Evolutionary conservation across 345 rosid species (phyloP).

Genomic region (Salix dunnii): DNA sequence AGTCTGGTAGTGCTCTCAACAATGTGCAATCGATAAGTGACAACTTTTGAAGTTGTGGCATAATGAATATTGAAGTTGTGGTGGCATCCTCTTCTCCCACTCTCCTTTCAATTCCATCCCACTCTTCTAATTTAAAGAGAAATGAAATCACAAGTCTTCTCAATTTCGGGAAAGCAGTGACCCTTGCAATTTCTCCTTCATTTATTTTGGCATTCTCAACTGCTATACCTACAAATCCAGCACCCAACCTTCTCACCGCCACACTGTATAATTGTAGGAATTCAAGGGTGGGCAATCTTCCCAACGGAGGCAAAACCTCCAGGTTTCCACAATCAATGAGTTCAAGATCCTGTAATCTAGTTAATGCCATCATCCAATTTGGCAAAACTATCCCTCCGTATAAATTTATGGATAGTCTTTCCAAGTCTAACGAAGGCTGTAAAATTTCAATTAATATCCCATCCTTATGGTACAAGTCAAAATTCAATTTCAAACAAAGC

Average conservation of each 20-base stretch:
- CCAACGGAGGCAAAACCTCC: slow-evolving; percentile 7
- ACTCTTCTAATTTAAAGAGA: too few species aligned
- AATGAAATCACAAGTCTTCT: too few species aligned
- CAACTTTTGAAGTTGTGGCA: slow-evolving; percentile 1
- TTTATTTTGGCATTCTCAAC: too few species aligned
- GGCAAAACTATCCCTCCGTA: not conserved
- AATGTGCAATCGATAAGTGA: not conserved
- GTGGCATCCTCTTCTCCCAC: not conserved
- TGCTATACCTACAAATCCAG: slow-evolving; percentile 10
- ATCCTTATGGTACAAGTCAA: too few species aligned
- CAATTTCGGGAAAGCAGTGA: too few species aligned
- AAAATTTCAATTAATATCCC: not conserved
- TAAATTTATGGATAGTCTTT: not conserved
- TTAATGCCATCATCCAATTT: slow-evolving; percentile 5
- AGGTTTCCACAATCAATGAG: not conserved
- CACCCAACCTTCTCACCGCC: not conserved
- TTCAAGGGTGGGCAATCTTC: slow-evolving; percentile 16
- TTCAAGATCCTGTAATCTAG: not conserved
- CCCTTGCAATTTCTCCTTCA: too few species aligned
- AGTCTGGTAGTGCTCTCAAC: slow-evolving; percentile 7
- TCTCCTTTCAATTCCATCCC: too few species aligned
- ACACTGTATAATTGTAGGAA: not conserved
- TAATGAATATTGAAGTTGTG: too few species aligned
- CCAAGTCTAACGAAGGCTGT: not conserved
- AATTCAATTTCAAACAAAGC: not conserved